Percentiles rank a stretch among this genome's conserved stretches.
Conservation (phyloP, 2,329 filamentous ascomycete species). For the Phialophora verrucosa region DNA sequence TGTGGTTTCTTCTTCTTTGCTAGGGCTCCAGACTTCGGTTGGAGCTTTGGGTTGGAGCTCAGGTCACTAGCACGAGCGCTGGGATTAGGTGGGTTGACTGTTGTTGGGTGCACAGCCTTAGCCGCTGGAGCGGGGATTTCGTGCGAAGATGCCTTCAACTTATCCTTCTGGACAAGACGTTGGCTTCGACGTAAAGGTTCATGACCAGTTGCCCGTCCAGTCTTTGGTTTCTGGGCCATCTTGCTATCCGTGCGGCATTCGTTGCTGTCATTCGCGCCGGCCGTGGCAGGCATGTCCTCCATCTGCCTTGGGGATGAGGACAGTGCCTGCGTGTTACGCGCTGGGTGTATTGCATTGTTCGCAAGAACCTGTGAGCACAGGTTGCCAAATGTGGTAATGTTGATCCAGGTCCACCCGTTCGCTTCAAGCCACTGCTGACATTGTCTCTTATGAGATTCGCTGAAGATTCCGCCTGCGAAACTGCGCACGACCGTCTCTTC, state of each 20-base stretch:
- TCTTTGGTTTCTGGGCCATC: background rate
- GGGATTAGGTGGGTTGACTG: background rate
- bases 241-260: background rate
- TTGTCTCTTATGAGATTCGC: constrained; percentile 25
- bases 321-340: background rate
- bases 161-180: constrained; percentile 20
- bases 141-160: background rate
- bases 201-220: background rate
- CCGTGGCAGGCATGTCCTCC: background rate
- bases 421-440: constrained; percentile 34
- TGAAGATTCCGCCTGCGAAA: constrained; percentile 32
- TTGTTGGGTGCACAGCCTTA: background rate
- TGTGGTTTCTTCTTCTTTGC: background rate
- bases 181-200: constrained; percentile 29
- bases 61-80: background rate
- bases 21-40: background rate
- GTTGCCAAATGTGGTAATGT: constrained; percentile 24
- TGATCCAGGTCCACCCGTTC: constrained; percentile 36
- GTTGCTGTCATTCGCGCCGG: background rate
- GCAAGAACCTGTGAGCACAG: constrained; percentile 28
- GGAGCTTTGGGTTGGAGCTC: background rate
- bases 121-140: background rate
- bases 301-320: constrained; percentile 6
- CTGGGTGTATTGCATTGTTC: background rate
- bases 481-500: constrained; percentile 30